Percentiles rank a stretch among this genome's conserved stretches.
Conservation (phyloP, 495 filamentous ascomycete genomes). For the Oidiodendron maius region DNA sequence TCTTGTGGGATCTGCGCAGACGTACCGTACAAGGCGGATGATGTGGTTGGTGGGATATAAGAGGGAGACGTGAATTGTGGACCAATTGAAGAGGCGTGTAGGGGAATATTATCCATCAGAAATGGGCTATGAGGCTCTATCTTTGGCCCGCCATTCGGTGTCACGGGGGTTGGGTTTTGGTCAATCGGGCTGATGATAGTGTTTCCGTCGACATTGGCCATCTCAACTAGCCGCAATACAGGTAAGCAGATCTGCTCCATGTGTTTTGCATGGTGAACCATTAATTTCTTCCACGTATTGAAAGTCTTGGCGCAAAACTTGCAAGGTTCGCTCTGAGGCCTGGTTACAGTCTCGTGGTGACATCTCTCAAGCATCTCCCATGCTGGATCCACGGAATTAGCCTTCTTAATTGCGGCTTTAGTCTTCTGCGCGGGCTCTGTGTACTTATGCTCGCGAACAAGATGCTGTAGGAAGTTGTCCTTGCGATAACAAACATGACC, state of each 20-base stretch:
- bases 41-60: conserved; percentile 8
- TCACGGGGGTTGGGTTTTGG: conserved; percentile 29
- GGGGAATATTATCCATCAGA: conserved; percentile 16
- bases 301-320: conserved; percentile 83
- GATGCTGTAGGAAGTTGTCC: conserved; percentile 93
- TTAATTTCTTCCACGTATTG: conserved; percentile 88
- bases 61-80: conserved; percentile 8
- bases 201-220: conserved; percentile 48
- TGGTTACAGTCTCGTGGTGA: conserved; percentile 58
- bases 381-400: conserved; percentile 47
- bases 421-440: conserved; percentile 67
- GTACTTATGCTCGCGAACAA: conserved; percentile 89
- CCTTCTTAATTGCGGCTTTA: conserved; percentile 49
- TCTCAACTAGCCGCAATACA: conserved; percentile 66
- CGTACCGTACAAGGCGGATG: conserved; percentile 9
- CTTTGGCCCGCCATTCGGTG: conserved; percentile 13
- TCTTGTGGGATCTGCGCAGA: conserved; percentile 7
- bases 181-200: conserved; percentile 61
- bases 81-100: conserved; percentile 12
- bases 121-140: conserved; percentile 18
- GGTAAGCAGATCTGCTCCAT: conserved; percentile 94
- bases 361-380: conserved; percentile 78
- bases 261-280: conserved; percentile 90
- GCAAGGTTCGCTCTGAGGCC: conserved; percentile 76
- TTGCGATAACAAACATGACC: conserved; percentile 81